Percentiles rank a stretch among this genome's conserved stretches.
Evolutionary conservation across 2,329 filamentous ascomycete genomes (phyloP).

Genomic region (Aspergillus vadensis): DNA sequence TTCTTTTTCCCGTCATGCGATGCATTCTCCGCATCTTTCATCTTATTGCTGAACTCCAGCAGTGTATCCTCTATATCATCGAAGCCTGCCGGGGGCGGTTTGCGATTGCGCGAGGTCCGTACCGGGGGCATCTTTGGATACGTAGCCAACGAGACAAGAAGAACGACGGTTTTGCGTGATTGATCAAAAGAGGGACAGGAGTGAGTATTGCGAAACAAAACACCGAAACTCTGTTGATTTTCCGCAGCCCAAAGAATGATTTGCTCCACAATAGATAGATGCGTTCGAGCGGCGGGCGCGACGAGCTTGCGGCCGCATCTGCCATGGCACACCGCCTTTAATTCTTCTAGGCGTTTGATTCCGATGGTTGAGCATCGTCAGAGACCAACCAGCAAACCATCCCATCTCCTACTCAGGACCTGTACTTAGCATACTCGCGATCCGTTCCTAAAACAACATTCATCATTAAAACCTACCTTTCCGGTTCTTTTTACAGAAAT

Average conservation of each 20-base stretch:
- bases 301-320: slow-evolving; percentile 3
- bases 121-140: slow-evolving; percentile 60
- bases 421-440: neutral
- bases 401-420: neutral
- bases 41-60: slow-evolving; percentile 67
- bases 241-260: neutral
- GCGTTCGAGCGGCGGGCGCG: neutral
- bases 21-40: slow-evolving; percentile 84
- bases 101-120: slow-evolving; percentile 61
- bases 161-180: neutral
- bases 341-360: neutral
- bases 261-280: neutral
- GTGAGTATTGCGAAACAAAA: neutral
- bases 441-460: too few species aligned
- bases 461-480: neutral
- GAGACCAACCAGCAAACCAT: neutral
- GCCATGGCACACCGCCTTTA: slow-evolving; percentile 13
- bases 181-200: neutral
- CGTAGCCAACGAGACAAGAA: neutral
- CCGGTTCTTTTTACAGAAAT: neutral
- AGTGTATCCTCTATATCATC: slow-evolving; percentile 70
- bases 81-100: slow-evolving; percentile 67
- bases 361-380: neutral
- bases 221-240: neutral
- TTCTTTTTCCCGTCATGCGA: slow-evolving; percentile 77